Base-by-base conservation (phyloP, 179 eudicot genomes). In the Silene vulgaris region DNA sequence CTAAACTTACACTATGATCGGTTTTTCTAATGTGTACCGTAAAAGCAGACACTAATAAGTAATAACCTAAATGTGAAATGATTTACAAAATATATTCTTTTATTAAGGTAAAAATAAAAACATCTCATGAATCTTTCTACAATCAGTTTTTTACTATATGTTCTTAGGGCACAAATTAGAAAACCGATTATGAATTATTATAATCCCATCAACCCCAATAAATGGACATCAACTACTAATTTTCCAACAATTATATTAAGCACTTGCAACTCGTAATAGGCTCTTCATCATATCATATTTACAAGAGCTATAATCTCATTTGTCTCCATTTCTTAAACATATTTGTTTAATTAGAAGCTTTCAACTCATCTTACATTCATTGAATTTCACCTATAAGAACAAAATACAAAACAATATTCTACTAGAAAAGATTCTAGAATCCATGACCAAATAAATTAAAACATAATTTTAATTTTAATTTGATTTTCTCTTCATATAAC, bases 281-380 rank as follows among this genome's bases (percentile, higher is more conserved):
- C 1, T 5, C 2, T 13, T 16, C 21, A 13, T 71, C 62, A 52
- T 50, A 20, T 50, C 48, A 40, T 40, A 40, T 0, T 11, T 12
- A 21, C 73, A 70, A 21, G 73, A 45, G 60, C 35, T 48, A 45
- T 8, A 45, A 70, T 70, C 17, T 48, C 12, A 40, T 40, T 71
- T 63, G 71, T 77, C 75, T 73, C 54, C 72, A 16, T 65, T 40
- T 32, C 32, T 57, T 26, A 71, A 74, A 69, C 78, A 74, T 69
- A 50, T 43, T 50, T 77, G 3, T 68, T 61, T 11, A 6, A 8
- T 29, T 64, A 54, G 78, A 74, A 77, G 77, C 68, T 70, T 65
- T 62, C 35, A 28, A 14, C 76, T 52, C 56, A 8, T 23, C 63
- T 52, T 69, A 81, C 71, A 74, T 69, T 69, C 81, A 75, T 62